Evolutionary conservation across 2,329 filamentous ascomycete species (phyloP), one percentile per base, ranked within the genome.

Genomic region (Talaromyces atroroseus): DNA sequence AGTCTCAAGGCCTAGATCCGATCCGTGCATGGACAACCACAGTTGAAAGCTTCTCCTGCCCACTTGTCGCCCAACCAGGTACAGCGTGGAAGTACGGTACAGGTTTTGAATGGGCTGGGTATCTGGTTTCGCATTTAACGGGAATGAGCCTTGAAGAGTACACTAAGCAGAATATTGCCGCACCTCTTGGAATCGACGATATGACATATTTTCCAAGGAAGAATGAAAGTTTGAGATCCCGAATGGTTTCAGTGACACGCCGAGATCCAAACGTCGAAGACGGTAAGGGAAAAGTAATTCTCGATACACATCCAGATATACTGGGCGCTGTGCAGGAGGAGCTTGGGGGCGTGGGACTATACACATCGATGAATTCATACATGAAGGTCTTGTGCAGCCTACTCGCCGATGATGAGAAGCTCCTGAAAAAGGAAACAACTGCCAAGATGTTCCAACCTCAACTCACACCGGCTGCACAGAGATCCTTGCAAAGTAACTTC

Each of bases 371-470:
- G 24, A 16, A 18, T 4, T 57, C 54, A 5, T 57, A 57, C 36
- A 52, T 57, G 32, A 52, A 52, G n/a, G 21, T 57, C 18, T 11
- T 57, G 49, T 34, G 52, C 14, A 57, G 54, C 26, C 20, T 57
- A 1, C 49, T 57, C 2, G 20, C 21, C 1, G 47, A 57, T 36
- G 54, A 57, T 11, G 54, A 42, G 23, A 57, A 52, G 23, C 7
- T 57, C 2, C 24, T 57, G n/a, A 49, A 42, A 20, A 24, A 6
- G 2, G 23, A 57, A 18, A 52, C 49, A n/a, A 49, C 40, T 1
- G 44, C 51, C 23, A 26, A 11, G 16, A 24, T 57, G 14, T 52
- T 57, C 26, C 42, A 57, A 29, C 54, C 54, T 32, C 54, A 57
- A 8, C 44, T 57, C 5, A 48, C 54, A 1, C 14, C 54, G 5